phyloP scores from a whole-genome alignment of 2,329 filamentous ascomycete genomes.

The Scedosporium apiospermum region DNA sequence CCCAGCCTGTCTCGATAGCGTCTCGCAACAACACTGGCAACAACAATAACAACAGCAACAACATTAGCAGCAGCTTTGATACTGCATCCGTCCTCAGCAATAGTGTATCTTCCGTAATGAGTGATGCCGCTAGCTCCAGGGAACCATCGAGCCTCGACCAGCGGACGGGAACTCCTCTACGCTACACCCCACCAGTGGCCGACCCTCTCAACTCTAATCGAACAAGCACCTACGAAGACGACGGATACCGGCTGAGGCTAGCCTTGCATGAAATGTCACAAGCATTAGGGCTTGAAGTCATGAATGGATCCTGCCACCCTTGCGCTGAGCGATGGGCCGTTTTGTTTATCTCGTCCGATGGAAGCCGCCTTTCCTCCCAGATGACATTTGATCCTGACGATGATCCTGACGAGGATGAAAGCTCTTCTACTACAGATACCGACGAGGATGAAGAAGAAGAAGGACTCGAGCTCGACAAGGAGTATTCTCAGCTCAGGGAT shows the following conservation, averaged over 20 bases:
- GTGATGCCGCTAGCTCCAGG: slow-evolving; percentile 57
- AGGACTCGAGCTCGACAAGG: slow-evolving; percentile 59
- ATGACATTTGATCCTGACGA: slow-evolving; percentile 65
- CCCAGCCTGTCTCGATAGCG: slow-evolving; percentile 56
- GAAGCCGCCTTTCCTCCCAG: slow-evolving; percentile 57
- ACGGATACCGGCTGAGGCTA: slow-evolving; percentile 54
- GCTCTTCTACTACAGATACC: slow-evolving; percentile 50
- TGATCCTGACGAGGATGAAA: slow-evolving; percentile 57
- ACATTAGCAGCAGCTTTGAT: slow-evolving; percentile 32
- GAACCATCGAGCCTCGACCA: slow-evolving; percentile 53
- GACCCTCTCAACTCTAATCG: slow-evolving; percentile 34
- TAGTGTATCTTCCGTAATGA: slow-evolving; percentile 62
- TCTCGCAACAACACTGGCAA: slow-evolving; percentile 22
- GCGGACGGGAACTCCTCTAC: slow-evolving; percentile 36
- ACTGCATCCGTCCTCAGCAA: slow-evolving; percentile 63
- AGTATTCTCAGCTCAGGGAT: slow-evolving; percentile 72
- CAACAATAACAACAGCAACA: slow-evolving; percentile 23
- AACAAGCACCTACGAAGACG: slow-evolving; percentile 48
- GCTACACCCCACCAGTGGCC: slow-evolving; percentile 43
- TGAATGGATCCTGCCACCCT: slow-evolving; percentile 63
- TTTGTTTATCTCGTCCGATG: slow-evolving; percentile 67
- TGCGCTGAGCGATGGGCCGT: slow-evolving; percentile 78
- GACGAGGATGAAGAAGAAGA: slow-evolving; percentile 52
- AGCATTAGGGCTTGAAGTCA: slow-evolving; percentile 51
- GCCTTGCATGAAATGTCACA: slow-evolving; percentile 65